Conservation (phyloP, 371 early-diverging fungal species). For the Funneliformis caledonium region DNA sequence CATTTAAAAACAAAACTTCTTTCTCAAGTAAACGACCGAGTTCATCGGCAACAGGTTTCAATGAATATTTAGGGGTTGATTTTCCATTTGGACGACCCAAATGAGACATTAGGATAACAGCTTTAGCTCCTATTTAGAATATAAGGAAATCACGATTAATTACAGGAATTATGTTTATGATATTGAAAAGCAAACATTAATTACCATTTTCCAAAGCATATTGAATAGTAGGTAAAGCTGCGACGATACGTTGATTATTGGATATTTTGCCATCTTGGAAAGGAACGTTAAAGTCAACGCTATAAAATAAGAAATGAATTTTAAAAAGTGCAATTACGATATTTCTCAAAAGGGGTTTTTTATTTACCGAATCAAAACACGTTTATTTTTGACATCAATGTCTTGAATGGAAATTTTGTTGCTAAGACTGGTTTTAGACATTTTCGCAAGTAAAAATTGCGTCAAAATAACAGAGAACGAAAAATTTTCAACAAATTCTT, state of each 20-base stretch:
- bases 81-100: constrained; percentile 98
- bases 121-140: constrained; percentile 65
- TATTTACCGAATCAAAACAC: constrained; percentile 89
- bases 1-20: constrained; percentile 89
- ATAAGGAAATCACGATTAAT: background rate
- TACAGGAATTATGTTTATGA: background rate
- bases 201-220: constrained; percentile 84
- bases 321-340: background rate
- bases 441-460: constrained; percentile 6
- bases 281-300: constrained; percentile 99
- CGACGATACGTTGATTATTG: constrained; percentile 97
- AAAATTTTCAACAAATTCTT: too few relatives aligned
- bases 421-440: constrained; percentile 52
- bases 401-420: constrained; percentile 87
- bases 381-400: constrained; percentile 85
- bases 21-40: constrained; percentile 79
- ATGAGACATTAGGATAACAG: constrained; percentile 97
- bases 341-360: background rate
- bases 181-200: constrained; percentile 6
- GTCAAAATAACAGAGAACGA: too few relatives aligned
- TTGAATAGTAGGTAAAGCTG: constrained; percentile 96
- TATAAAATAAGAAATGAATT: constrained; percentile 43
- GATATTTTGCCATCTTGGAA: constrained; percentile 89
- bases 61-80: constrained; percentile 84
- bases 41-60: constrained; percentile 92